A percentile compares a stretch with the other conserved stretches of the same genome.
Conservation (phyloP, 768 basidiomycete genomes). For the Phanerochaete sordida region DNA sequence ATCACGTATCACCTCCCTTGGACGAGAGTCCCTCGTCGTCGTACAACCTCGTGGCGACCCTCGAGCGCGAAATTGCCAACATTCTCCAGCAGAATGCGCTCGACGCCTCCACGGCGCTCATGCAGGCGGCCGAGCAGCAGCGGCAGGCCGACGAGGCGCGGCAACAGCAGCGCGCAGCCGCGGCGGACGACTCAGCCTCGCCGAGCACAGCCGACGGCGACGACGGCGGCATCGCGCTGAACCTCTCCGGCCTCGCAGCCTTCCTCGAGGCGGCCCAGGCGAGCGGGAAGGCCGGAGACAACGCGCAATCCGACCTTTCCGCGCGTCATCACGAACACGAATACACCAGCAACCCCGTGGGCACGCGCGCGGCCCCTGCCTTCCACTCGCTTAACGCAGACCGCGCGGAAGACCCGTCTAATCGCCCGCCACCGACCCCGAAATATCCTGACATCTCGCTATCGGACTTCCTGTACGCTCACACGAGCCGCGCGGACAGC, state of each 20-base stretch:
- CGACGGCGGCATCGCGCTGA: conserved; percentile 33
- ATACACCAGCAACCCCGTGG: conserved; percentile 37
- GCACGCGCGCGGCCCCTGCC: conserved; percentile 69
- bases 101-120: conserved; percentile 35
- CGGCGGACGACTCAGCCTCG: conserved; percentile 7
- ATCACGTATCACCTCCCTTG: conserved; percentile 7
- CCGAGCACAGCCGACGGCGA: conserved; percentile 20
- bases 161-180: conserved; percentile 18
- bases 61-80: conserved; percentile 75
- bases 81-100: conserved; percentile 74
- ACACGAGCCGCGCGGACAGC: neutral
- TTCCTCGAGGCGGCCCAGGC: conserved; percentile 77
- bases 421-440: neutral
- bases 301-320: conserved; percentile 38
- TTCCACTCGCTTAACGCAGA: conserved; percentile 75
- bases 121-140: conserved; percentile 64
- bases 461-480: neutral
- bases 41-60: conserved; percentile 52
- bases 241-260: conserved; percentile 66
- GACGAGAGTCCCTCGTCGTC: conserved; percentile 16
- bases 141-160: conserved; percentile 43
- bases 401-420: conserved; percentile 22
- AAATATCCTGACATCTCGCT: neutral
- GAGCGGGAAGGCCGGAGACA: conserved; percentile 43
- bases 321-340: conserved; percentile 42